Conservation (phyloP, 495 filamentous ascomycete genomes). For the Astrothelium subdiscretum region DNA sequence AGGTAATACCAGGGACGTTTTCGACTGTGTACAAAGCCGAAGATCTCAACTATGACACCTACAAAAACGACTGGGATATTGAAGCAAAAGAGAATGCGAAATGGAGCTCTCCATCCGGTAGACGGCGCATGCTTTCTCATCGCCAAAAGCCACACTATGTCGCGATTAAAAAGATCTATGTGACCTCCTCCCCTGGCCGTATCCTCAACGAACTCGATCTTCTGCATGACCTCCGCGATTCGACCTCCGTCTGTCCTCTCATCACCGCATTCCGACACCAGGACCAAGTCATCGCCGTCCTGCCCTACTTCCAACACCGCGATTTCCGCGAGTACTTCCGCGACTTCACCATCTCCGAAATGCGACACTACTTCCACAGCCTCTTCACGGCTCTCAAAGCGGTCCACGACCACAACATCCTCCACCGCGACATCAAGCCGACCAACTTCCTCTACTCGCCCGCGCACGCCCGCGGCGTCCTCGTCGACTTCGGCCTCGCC, state of each 20-base stretch:
- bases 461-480: constrained; percentile 64
- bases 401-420: constrained; percentile 70
- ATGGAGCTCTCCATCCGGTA: constrained; percentile 48
- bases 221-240: constrained; percentile 78
- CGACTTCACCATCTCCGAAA: constrained; percentile 70
- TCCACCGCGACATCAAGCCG: constrained; percentile 98
- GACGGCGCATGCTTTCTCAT: constrained; percentile 8
- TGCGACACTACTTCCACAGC: constrained; percentile 77
- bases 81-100: constrained; percentile 46
- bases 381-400: constrained; percentile 74
- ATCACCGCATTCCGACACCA: constrained; percentile 91
- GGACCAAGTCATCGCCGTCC: constrained; percentile 88
- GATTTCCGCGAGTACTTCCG: constrained; percentile 96
- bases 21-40: constrained; percentile 98
- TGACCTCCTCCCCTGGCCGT: constrained; percentile 82
- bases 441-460: constrained; percentile 98
- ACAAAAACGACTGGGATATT: constrained; percentile 79
- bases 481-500: constrained; percentile 93
- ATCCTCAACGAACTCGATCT: constrained; percentile 97
- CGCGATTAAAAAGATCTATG: constrained; percentile 98
- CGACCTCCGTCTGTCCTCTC: constrained; percentile 75
- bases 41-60: constrained; percentile 76
- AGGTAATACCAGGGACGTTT: constrained; percentile 60
- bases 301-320: constrained; percentile 89
- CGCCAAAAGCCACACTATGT: constrained; percentile 55